These are phyloP conservation scores for Diutina siamensis DNA, from an alignment of 1,139 yeast species.

Conservation along the genomic window DNA sequence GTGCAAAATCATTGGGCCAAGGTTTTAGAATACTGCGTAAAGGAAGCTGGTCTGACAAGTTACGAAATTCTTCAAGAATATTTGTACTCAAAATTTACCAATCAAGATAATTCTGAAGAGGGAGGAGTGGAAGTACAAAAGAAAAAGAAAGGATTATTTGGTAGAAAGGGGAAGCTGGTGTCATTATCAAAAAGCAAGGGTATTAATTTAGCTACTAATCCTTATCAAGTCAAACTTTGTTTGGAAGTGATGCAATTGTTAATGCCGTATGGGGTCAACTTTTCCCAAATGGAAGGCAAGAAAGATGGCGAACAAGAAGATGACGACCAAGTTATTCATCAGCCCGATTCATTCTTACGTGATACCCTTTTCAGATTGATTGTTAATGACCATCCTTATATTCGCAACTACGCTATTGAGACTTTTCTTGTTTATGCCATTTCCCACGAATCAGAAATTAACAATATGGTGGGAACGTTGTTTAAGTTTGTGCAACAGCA, in stretches of 20 bases:
- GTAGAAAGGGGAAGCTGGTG: conserved; percentile 10
- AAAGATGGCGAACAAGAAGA: conserved; percentile 8
- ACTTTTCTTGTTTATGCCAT: conserved; percentile 23
- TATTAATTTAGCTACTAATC: conserved; percentile 23
- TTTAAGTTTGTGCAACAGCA: conserved; percentile 21
- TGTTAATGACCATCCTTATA: conserved; percentile 23
- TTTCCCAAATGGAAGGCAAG: conserved; percentile 11
- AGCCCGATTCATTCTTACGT: conserved; percentile 12
- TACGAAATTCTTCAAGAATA: conserved; percentile 28
- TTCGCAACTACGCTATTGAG: conserved; percentile 25
- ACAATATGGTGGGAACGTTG: conserved; percentile 22
- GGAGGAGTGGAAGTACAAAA: conserved; percentile 3
- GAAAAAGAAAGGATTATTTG: conserved; percentile 11
- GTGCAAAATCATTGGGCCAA: conserved; percentile 21
- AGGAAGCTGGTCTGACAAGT: conserved; percentile 28
- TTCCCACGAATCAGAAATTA: conserved; percentile 25
- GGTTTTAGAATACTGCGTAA: conserved; percentile 22
- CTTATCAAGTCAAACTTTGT: conserved; percentile 24
- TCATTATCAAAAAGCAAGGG: conserved; percentile 17
- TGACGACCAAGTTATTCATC: conserved; percentile 5
- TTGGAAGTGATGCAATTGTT: conserved; percentile 22
- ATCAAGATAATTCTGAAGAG: conserved; percentile 6
- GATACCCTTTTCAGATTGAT: conserved; percentile 23
- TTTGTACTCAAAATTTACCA: conserved; percentile 20
- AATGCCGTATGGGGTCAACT: conserved; percentile 28